Conservation (phyloP, 345 rosid genomes). For the Dovyalis caffra region DNA sequence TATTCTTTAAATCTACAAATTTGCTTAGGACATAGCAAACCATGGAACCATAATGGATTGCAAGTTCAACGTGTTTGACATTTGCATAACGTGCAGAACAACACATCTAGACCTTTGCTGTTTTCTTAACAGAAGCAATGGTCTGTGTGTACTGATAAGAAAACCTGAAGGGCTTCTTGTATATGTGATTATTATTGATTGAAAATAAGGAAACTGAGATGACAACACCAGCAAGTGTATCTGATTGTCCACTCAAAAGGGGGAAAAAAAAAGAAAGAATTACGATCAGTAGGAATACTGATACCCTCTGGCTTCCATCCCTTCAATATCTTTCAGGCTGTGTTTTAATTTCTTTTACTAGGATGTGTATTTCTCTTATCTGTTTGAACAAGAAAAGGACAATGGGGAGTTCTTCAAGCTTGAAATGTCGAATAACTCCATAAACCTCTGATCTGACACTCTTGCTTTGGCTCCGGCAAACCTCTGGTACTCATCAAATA, state of each 20-base stretch:
- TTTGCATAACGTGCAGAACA: not conserved
- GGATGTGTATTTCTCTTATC: not conserved
- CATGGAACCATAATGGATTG: not conserved
- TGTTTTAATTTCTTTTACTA: no score
- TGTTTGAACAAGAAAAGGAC: conserved; percentile 45
- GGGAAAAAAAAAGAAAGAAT: not conserved
- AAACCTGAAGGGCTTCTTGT: no score
- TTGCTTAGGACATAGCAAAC: not conserved
- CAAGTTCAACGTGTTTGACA: not conserved
- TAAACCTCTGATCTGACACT: conserved; percentile 68
- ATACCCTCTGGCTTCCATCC: not conserved
- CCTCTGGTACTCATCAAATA: conserved; percentile 76
- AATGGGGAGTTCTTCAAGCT: conserved; percentile 46
- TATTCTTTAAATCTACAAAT: no score
- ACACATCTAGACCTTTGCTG: not conserved
- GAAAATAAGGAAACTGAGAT: no score
- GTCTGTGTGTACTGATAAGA: no score
- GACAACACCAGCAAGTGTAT: no score
- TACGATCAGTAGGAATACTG: not conserved
- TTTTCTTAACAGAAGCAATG: no score
- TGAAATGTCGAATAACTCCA: conserved; percentile 61
- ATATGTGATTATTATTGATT: no score
- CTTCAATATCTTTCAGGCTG: no score
- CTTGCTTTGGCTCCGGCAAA: conserved; percentile 68
- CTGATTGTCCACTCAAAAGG: no score